phyloP scores from a whole-genome alignment of 495 filamentous ascomycete species.

The Annulohypoxylon bovei region DNA sequence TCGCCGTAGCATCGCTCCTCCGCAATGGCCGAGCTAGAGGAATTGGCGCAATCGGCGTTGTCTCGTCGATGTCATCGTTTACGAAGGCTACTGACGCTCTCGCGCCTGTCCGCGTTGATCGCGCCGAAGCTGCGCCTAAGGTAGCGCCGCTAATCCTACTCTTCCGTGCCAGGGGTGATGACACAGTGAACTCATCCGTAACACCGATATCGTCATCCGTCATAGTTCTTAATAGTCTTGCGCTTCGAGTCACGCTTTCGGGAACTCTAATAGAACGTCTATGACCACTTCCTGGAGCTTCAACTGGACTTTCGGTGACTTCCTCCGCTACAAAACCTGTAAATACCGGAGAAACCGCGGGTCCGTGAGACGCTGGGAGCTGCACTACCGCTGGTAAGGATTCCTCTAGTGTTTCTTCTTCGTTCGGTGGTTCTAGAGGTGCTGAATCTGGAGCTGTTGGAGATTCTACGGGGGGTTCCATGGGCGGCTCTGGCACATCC shows the following conservation, averaged over 20 bases:
- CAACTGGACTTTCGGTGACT: slow-evolving; percentile 59
- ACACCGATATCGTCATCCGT: slow-evolving; percentile 34
- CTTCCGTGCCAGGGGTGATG: slow-evolving; percentile 55
- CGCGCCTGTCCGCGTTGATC: slow-evolving; percentile 31
- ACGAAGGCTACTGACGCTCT: slow-evolving; percentile 22
- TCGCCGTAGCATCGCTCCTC: slow-evolving; percentile 32
- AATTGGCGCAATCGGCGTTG: slow-evolving; percentile 28
- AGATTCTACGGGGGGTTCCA: neutral
- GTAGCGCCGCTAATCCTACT: slow-evolving; percentile 44
- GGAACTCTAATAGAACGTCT: slow-evolving; percentile 46
- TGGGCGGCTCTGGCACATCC: neutral
- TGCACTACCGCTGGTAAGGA: slow-evolving; percentile 13
- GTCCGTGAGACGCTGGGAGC: slow-evolving; percentile 12
- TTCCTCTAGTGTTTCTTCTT: slow-evolving; percentile 21
- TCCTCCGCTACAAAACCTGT: slow-evolving; percentile 44
- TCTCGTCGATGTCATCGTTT: slow-evolving; percentile 14
- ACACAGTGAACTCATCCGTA: slow-evolving; percentile 43
- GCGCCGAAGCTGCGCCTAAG: slow-evolving; percentile 16
- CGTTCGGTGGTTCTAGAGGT: slow-evolving; percentile 12
- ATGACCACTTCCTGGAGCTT: slow-evolving; percentile 59
- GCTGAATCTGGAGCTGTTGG: neutral
- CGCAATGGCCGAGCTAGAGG: slow-evolving; percentile 11
- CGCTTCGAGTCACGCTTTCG: slow-evolving; percentile 44
- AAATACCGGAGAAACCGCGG: slow-evolving; percentile 26
- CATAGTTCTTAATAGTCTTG: slow-evolving; percentile 48